These are phyloP conservation scores for Exophiala bonariae DNA, from an alignment of 2,329 filamentous ascomycete species.

Conservation along the genomic window DNA sequence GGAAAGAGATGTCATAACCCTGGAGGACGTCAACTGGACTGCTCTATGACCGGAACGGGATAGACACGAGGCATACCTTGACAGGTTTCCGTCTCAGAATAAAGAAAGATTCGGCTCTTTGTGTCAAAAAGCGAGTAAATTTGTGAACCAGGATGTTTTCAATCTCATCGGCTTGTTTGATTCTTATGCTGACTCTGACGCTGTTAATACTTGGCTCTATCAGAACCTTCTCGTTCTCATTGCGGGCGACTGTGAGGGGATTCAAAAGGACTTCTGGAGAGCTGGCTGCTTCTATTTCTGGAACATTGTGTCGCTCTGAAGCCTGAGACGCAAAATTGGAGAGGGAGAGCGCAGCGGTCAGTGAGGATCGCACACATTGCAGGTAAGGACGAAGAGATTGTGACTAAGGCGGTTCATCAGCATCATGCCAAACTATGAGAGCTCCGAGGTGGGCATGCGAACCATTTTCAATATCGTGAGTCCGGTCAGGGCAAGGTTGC, in stretches of 20 bases:
- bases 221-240: conserved; percentile 94
- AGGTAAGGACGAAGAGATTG: conserved; percentile 97
- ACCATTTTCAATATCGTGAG: conserved; percentile 22
- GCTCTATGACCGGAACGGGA: not conserved
- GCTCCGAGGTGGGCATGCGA: conserved; percentile 11
- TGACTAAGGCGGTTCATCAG: conserved; percentile 57
- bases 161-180: conserved; percentile 99
- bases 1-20: conserved; percentile 98
- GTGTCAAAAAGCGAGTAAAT: conserved; percentile 94
- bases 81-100: conserved; percentile 93
- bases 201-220: conserved; percentile 98
- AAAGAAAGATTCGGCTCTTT: conserved; percentile 95
- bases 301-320: conserved; percentile 95
- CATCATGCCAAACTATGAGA: conserved; percentile 26
- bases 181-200: conserved; percentile 95
- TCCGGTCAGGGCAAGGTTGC: too few species aligned
- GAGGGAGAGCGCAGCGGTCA: conserved; percentile 89
- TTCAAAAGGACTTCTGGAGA: conserved; percentile 94
- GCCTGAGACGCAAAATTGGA: conserved; percentile 98
- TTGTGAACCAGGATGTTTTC: conserved; percentile 98
- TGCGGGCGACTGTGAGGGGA: conserved; percentile 84
- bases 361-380: conserved; percentile 89
- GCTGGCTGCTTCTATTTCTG: conserved; percentile 89
- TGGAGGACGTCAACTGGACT: conserved; percentile 34
- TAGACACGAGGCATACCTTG: conserved; percentile 62